Evolutionary conservation across 1,139 yeast genomes (phyloP).

Genomic region (Lodderomyces pseudojiufengensis): DNA sequence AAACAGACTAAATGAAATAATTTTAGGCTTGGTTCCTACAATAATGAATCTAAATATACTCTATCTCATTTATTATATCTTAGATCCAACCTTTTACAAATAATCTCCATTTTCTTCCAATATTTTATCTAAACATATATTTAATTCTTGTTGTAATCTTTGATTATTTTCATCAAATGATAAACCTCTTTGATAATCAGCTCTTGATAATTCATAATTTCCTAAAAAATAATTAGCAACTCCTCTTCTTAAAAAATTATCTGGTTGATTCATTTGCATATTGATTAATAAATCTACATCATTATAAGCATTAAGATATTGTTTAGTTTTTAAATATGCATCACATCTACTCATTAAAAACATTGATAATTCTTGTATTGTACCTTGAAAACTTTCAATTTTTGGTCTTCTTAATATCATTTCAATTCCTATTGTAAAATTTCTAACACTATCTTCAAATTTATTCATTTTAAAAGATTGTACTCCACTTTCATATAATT

Average conservation of each 20-base stretch:
- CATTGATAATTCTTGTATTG: slow-evolving; percentile 71
- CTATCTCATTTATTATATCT: no score
- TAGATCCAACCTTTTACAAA: no score
- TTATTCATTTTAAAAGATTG: slow-evolving; percentile 59
- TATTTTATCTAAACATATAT: slow-evolving; percentile 43
- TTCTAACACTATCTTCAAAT: slow-evolving; percentile 67
- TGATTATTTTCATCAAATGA: slow-evolving; percentile 56
- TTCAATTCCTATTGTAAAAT: slow-evolving; percentile 73
- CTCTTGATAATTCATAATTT: slow-evolving; percentile 66
- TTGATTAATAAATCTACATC: slow-evolving; percentile 74
- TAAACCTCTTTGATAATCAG: slow-evolving; percentile 75
- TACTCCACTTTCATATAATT: slow-evolving; percentile 71
- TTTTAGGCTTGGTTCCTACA: no score
- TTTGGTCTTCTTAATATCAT: slow-evolving; percentile 78
- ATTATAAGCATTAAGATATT: slow-evolving; percentile 69
- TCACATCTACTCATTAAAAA: slow-evolving; percentile 81
- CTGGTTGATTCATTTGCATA: slow-evolving; percentile 67
- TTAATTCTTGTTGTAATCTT: slow-evolving; percentile 39
- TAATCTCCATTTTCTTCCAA: slow-evolving; percentile 52
- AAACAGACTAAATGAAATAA: no score
- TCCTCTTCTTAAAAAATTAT: slow-evolving; percentile 79
- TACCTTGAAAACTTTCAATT: slow-evolving; percentile 80
- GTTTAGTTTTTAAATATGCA: slow-evolving; percentile 62
- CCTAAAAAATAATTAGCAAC: slow-evolving; percentile 69
- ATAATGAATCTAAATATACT: no score